Base-by-base conservation (phyloP, 441 rosid species). In the Erodium texanum region DNA sequence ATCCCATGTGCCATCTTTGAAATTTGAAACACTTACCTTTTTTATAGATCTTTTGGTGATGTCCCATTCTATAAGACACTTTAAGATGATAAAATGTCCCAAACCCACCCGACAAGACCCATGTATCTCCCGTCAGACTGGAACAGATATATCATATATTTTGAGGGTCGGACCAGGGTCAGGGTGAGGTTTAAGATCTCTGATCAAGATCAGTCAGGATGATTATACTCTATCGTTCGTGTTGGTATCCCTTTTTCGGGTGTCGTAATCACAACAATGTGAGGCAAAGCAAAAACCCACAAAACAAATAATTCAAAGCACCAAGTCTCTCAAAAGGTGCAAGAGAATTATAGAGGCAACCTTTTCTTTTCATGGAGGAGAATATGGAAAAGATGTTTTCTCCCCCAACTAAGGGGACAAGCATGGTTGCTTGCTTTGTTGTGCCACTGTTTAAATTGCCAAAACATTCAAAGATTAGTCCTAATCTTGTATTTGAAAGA, bases 351-450 rank as follows among this genome's bases (percentile, higher is more conserved):
- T 58, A 58, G 62, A 22, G 62, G 16, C 66, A 63, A 63, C 71
- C 70, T 67, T 67, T 64, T 29, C 59, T 71, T 73, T 63, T 74
- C 29, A 68, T 14, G 41, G 45, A 50, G 71, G 69, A 27, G 71
- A 67, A 69, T 72, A 70, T 63, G 74, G 72, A 27, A 72, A 63
- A 63, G 38, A 62, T 24, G 36, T 62, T 62, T 62, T 64, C 75
- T 45, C 29, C 66, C 71, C 64, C 69, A 73, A 73, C 64, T 70
- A 65, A 62, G 82, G 77, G 69, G 73, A 78, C 79, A 75, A 70
- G 70, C 79, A 73, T 78, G 75, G 79, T 73, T 79, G 79, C 41
- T 66, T 52, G 20, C 69, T 68, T 64, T 59, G 32, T 59, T 59
- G 16, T 59, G 66, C 65, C 59, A 76, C 72, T 74, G 68, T 29